Percentiles rank a stretch among this genome's conserved stretches.
These are phyloP conservation scores for Aspergillus coremiiformis DNA, from an alignment of 495 filamentous ascomycete species.

Conservation along the genomic window DNA sequence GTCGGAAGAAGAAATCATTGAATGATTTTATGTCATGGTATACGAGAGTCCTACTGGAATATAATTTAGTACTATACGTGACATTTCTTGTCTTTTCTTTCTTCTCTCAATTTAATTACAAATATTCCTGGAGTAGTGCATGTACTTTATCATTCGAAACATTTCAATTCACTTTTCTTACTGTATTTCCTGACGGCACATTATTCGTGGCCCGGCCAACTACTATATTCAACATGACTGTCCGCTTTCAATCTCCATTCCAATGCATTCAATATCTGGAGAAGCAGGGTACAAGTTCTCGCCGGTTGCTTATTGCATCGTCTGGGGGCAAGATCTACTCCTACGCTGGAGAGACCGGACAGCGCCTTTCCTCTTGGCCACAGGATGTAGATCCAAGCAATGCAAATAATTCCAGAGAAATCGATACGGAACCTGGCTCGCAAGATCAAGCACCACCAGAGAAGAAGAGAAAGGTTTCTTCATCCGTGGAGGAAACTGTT, in stretches of 20 bases:
- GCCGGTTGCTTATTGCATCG: constrained; percentile 46
- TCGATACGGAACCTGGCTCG: constrained; percentile 16
- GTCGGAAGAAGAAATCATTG: neutral
- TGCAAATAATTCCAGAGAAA: constrained; percentile 9
- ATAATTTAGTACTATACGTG: too few species aligned
- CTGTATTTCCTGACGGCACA: neutral
- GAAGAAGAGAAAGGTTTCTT: constrained; percentile 46
- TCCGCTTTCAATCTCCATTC: constrained; percentile 43
- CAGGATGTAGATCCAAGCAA: constrained; percentile 25
- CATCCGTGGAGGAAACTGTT: constrained; percentile 16
- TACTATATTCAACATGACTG: constrained; percentile 16
- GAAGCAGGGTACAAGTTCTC: constrained; percentile 16
- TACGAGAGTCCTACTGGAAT: too few species aligned
- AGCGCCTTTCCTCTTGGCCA: constrained; percentile 45
- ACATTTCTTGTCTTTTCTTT: too few species aligned
- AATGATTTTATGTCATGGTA: too few species aligned
- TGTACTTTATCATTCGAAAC: neutral
- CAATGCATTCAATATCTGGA: constrained; percentile 45
- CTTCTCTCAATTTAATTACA: neutral
- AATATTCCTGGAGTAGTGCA: neutral
- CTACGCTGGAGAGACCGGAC: constrained; percentile 36
- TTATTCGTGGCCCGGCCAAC: neutral
- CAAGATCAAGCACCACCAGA: constrained; percentile 37
- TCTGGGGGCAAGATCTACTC: constrained; percentile 48
- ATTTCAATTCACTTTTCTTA: neutral